Percentiles rank a stretch among this genome's conserved stretches.
Evolutionary conservation across 2,329 filamentous ascomycete species (phyloP).

Genomic region (Claviceps sp.): DNA sequence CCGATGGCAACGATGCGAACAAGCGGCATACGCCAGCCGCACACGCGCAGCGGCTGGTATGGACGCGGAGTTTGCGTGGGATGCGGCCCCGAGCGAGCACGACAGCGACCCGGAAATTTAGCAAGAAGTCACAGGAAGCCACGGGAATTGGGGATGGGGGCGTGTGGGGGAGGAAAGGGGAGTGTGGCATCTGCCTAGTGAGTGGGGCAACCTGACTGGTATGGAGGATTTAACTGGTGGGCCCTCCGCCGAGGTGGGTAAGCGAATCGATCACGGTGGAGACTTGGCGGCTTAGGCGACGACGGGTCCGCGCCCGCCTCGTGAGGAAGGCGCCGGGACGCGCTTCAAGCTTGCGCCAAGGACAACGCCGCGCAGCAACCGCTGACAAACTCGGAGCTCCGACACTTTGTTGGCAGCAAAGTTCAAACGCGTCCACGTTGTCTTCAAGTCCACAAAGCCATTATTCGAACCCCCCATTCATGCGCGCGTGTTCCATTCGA

Average conservation of each 20-base stretch:
- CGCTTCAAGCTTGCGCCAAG: slow-evolving; percentile 1
- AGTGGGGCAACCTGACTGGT: too few relatives aligned
- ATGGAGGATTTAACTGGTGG: too few relatives aligned
- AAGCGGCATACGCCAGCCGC: too few relatives aligned
- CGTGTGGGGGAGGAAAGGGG: slow-evolving; percentile 5
- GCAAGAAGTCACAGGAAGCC: not conserved
- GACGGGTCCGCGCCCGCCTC: too few relatives aligned
- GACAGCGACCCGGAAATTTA: slow-evolving; percentile 5
- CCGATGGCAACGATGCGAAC: slow-evolving; percentile 1
- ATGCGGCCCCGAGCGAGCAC: slow-evolving; percentile 18
- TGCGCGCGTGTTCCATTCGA: too few relatives aligned
- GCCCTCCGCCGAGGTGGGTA: not conserved
- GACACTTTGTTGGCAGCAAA: not conserved
- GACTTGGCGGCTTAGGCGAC: too few relatives aligned
- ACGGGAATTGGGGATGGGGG: slow-evolving; percentile 2
- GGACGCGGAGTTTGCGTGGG: slow-evolving; percentile 17
- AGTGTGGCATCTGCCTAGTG: not conserved
- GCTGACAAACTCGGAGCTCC: slow-evolving; percentile 12
- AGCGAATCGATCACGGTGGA: not conserved
- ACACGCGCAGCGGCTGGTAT: too few relatives aligned
- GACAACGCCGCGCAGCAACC: slow-evolving; percentile 7
- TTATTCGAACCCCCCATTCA: too few relatives aligned
- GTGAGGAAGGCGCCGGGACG: not conserved
- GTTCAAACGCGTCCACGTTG: too few relatives aligned
- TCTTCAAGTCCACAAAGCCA: not conserved